phyloP scores from a whole-genome alignment of 2,329 filamentous ascomycete species.

The Biscogniauxia mediterranea region DNA sequence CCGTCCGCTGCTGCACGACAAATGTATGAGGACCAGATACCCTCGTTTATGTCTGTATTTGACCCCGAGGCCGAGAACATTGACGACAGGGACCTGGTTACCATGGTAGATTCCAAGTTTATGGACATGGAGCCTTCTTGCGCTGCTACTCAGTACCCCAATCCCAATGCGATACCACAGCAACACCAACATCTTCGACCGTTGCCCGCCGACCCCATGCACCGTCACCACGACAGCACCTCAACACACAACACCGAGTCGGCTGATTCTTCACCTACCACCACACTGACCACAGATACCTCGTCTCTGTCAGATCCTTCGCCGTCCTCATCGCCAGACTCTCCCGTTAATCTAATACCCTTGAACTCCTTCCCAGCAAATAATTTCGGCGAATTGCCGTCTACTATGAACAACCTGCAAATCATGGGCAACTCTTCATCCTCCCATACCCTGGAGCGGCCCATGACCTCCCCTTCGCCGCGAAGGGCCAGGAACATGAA shows the following conservation, averaged over 20 bases:
- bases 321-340: conserved; percentile 89
- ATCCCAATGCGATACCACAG: conserved; percentile 30
- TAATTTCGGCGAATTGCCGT: conserved; percentile 48
- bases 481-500: conserved; percentile 80
- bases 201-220: conserved; percentile 49
- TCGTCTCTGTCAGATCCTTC: conserved; percentile 88
- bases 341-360: conserved; percentile 72
- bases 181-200: conserved; percentile 41
- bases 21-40: conserved; percentile 68
- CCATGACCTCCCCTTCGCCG: conserved; percentile 67
- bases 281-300: conserved; percentile 87
- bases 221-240: conserved; percentile 74
- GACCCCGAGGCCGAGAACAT: conserved; percentile 59
- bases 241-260: conserved; percentile 79
- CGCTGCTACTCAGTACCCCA: conserved; percentile 32
- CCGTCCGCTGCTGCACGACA: conserved; percentile 60
- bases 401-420: conserved; percentile 44
- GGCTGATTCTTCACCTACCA: conserved; percentile 91
- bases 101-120: conserved; percentile 53
- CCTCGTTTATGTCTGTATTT: conserved; percentile 75
- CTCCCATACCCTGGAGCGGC: conserved; percentile 44
- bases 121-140: conserved; percentile 44
- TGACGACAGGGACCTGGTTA: conserved; percentile 52
- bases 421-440: conserved; percentile 41
- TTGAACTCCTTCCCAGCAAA: conserved; percentile 66